These are phyloP conservation scores for Ulota crispa DNA, from an alignment of 225 moss, liverwort and hornwort species.

Conservation along the genomic window DNA sequence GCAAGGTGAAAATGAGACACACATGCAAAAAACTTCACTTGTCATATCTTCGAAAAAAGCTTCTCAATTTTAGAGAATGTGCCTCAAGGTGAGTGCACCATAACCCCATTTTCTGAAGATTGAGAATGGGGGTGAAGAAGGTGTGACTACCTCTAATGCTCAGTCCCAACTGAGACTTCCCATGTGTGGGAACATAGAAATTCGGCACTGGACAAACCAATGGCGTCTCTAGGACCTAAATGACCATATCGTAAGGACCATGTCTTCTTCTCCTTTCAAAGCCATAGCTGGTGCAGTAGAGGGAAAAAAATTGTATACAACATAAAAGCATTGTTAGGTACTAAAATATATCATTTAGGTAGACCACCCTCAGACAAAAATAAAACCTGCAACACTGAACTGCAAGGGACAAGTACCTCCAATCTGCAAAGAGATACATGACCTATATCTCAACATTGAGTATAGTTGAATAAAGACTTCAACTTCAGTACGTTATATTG, in stretches of 20 bases:
- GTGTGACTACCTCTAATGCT: too few species aligned
- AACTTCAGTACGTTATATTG: constrained; percentile 41
- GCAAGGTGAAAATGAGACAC: too few species aligned
- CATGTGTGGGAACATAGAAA: background rate
- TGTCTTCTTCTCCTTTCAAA: constrained; percentile 55
- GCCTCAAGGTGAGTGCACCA: too few species aligned
- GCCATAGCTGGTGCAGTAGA: constrained; percentile 48
- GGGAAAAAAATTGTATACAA: background rate
- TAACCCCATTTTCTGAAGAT: too few species aligned
- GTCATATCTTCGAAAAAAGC: too few species aligned
- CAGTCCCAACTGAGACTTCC: too few species aligned
- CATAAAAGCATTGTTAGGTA: background rate
- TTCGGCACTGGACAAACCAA: constrained; percentile 46
- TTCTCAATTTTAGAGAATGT: too few species aligned
- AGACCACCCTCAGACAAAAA: background rate
- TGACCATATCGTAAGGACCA: constrained; percentile 54
- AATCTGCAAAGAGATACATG: background rate
- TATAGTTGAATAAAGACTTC: background rate
- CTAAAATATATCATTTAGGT: background rate
- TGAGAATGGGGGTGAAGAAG: too few species aligned
- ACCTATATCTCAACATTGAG: background rate
- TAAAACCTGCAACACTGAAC: background rate
- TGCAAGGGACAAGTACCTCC: too few species aligned
- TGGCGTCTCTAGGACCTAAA: constrained; percentile 41
- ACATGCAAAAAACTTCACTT: too few species aligned